Conservation (phyloP, 2,329 filamentous ascomycete genomes). For the Triangularia setosa region DNA sequence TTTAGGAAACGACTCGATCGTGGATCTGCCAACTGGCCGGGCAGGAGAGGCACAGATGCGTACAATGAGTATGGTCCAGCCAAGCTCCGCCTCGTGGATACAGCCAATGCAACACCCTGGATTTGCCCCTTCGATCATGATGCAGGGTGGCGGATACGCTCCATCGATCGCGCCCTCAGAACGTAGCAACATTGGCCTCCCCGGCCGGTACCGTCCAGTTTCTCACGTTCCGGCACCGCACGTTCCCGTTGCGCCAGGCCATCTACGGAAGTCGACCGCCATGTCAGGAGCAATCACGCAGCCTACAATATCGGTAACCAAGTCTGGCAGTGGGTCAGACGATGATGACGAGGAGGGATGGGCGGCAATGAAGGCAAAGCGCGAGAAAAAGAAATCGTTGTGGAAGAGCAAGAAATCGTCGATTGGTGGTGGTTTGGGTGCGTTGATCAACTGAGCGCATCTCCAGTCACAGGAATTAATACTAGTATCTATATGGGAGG, state of each 20-base stretch:
- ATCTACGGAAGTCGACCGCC: constrained; percentile 37
- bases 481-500: background rate
- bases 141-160: constrained; percentile 62
- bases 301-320: constrained; percentile 36
- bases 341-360: constrained; percentile 65
- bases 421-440: constrained; percentile 44
- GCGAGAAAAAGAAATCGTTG: constrained; percentile 62
- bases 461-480: background rate
- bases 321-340: constrained; percentile 49
- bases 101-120: constrained; percentile 41
- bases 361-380: constrained; percentile 66
- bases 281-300: constrained; percentile 42
- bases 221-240: constrained; percentile 53
- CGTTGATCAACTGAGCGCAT: constrained; percentile 40
- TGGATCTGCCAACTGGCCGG: constrained; percentile 39
- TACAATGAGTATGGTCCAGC: constrained; percentile 82
- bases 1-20: constrained; percentile 42
- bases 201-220: constrained; percentile 86
- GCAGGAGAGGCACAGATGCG: constrained; percentile 50
- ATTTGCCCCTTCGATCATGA: constrained; percentile 49
- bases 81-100: constrained; percentile 57
- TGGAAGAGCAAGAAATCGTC: constrained; percentile 59
- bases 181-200: constrained; percentile 87
- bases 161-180: constrained; percentile 94
- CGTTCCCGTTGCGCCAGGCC: constrained; percentile 25